These are phyloP conservation scores for Vanderwaltozyma tropicalis DNA, from an alignment of 805 yeast species.

Conservation along the genomic window DNA sequence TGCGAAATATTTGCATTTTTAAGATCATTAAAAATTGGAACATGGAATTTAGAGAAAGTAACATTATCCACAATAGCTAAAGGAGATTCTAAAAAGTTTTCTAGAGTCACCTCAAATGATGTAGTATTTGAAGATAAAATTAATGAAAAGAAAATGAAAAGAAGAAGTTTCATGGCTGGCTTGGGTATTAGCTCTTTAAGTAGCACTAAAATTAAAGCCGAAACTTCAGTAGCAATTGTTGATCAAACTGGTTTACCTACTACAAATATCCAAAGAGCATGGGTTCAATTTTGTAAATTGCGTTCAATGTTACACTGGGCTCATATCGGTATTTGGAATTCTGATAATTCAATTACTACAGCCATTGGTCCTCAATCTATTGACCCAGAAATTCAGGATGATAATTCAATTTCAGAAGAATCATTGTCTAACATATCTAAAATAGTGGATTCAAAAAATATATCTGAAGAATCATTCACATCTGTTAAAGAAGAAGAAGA, in stretches of 20 bases:
- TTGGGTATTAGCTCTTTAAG: constrained; percentile 9
- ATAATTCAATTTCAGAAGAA: neutral
- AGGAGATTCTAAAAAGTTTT: constrained; percentile 8
- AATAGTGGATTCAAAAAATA: neutral
- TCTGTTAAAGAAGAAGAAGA: neutral
- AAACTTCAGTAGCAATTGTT: constrained; percentile 6
- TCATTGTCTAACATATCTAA: neutral
- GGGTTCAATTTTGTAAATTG: constrained; percentile 54
- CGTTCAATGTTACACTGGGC: constrained; percentile 77
- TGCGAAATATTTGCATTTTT: constrained; percentile 77
- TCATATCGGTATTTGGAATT: constrained; percentile 70
- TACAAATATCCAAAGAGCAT: constrained; percentile 38
- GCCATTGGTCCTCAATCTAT: constrained; percentile 19
- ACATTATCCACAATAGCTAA: constrained; percentile 12
- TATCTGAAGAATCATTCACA: constrained; percentile 5
- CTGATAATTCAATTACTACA: constrained; percentile 23
- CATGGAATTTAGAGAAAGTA: constrained; percentile 48
- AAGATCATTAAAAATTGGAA: constrained; percentile 47
- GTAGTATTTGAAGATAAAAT: constrained; percentile 12
- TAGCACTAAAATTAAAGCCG: constrained; percentile 10
- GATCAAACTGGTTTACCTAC: constrained; percentile 22
- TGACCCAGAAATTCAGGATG: neutral
- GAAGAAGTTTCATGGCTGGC: constrained; percentile 23
- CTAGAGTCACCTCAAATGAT: constrained; percentile 7
- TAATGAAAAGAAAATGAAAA: constrained; percentile 16